These are phyloP conservation scores for Diospyros lotus DNA, from an alignment of 148 eudicot species.

Conservation along the genomic window DNA sequence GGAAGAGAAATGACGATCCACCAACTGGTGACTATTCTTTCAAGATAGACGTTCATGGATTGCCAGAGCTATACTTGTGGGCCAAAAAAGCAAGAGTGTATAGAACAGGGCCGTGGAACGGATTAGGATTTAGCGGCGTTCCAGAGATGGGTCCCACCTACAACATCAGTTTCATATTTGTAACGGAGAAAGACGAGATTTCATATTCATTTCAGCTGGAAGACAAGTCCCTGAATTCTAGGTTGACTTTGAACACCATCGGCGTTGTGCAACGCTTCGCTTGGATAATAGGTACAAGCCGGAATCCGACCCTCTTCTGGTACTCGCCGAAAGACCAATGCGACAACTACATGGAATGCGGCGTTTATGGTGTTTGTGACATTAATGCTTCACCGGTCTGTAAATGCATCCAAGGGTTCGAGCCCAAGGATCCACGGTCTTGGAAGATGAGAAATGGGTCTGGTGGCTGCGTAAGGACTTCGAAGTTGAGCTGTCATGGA, in stretches of 20 bases:
- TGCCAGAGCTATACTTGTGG: constrained; percentile 7
- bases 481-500: constrained; percentile 17
- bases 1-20: constrained; percentile 7
- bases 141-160: constrained; percentile 1
- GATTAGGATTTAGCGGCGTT: constrained; percentile 13
- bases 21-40: constrained; percentile 9
- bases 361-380: constrained; percentile 23
- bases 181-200: constrained; percentile 4
- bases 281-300: neutral
- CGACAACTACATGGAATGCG: constrained; percentile 22
- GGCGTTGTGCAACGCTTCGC: constrained; percentile 13
- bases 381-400: constrained; percentile 3
- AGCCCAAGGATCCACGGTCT: constrained; percentile 14
- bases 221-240: constrained; percentile 3
- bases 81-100: neutral
- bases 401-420: constrained; percentile 23
- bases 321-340: constrained; percentile 14
- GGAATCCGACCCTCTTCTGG: neutral
- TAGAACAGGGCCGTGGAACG: constrained; percentile 25
- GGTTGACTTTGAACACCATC: constrained; percentile 1
- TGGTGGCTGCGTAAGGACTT: constrained; percentile 13
- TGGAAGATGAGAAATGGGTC: neutral
- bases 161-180: neutral
- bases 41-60: neutral
- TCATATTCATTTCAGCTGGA: neutral